A percentile compares a stretch with the other conserved stretches of the same genome.
Evolutionary conservation across 805 yeast species (phyloP).

Genomic region (Ascoidea tarda): DNA sequence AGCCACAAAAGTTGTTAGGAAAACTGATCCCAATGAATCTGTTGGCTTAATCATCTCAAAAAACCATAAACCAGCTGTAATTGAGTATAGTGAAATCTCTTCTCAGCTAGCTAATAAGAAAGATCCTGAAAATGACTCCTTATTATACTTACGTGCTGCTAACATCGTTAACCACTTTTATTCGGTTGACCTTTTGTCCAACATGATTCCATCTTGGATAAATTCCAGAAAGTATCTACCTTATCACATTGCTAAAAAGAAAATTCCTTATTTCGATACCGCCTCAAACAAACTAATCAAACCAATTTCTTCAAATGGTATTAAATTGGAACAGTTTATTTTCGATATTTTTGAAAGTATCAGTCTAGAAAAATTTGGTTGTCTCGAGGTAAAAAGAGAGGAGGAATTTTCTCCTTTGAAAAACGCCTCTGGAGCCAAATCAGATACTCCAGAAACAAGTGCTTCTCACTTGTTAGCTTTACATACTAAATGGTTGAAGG

Average conservation of each 20-base stretch:
- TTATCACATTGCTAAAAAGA: slow-evolving; percentile 91
- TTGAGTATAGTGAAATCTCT: slow-evolving; percentile 88
- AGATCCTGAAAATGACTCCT: slow-evolving; percentile 38
- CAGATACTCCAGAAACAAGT: slow-evolving; percentile 80
- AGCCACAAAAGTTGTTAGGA: slow-evolving; percentile 91
- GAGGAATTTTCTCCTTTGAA: slow-evolving; percentile 91
- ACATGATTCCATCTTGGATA: slow-evolving; percentile 57
- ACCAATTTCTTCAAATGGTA: slow-evolving; percentile 78
- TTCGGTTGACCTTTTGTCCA: slow-evolving; percentile 55
- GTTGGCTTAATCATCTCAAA: slow-evolving; percentile 78
- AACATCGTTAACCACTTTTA: slow-evolving; percentile 96
- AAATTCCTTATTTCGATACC: slow-evolving; percentile 49
- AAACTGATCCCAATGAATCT: slow-evolving; percentile 72
- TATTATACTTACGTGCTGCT: slow-evolving; percentile 77
- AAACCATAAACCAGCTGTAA: slow-evolving; percentile 64
- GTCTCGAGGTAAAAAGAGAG: slow-evolving; percentile 76
- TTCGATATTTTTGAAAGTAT: slow-evolving; percentile 89
- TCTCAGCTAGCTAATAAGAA: slow-evolving; percentile 52
- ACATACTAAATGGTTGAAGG: slow-evolving; percentile 59
- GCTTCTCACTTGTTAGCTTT: slow-evolving; percentile 46
- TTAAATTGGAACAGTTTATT: slow-evolving; percentile 91
- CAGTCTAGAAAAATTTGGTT: slow-evolving; percentile 60
- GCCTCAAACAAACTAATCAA: slow-evolving; percentile 30
- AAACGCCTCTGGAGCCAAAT: slow-evolving; percentile 71
- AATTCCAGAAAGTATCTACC: slow-evolving; percentile 55